These are phyloP conservation scores for Delonix regia DNA, from an alignment of 306 rosid species.

Conservation along the genomic window DNA sequence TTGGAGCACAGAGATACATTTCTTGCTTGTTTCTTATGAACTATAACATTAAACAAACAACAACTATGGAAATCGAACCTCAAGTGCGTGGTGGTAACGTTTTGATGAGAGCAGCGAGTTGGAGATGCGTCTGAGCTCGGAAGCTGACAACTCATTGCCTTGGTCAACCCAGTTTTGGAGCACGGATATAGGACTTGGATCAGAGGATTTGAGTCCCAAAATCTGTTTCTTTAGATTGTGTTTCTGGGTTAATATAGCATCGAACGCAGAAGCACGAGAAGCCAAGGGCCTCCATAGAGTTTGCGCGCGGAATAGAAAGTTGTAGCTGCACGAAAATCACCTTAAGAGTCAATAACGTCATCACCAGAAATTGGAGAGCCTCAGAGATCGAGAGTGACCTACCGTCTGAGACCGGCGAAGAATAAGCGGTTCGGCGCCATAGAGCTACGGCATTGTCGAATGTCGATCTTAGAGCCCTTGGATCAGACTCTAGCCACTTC, in stretches of 20 bases:
- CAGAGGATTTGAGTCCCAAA: constrained; percentile 34
- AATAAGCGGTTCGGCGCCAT: constrained; percentile 48
- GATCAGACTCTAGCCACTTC: neutral
- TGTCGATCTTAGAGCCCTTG: neutral
- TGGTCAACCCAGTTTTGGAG: constrained; percentile 50
- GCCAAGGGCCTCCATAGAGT: constrained; percentile 30
- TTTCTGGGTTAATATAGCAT: neutral
- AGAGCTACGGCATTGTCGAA: constrained; percentile 5
- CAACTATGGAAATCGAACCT: constrained; percentile 49
- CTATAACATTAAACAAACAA: neutral
- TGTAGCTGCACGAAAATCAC: constrained; percentile 35
- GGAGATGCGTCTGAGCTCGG: constrained; percentile 56
- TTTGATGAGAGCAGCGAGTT: constrained; percentile 53
- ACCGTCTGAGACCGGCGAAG: constrained; percentile 45
- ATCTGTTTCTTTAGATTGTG: constrained; percentile 44
- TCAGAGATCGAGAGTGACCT: constrained; percentile 9
- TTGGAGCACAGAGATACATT: neutral
- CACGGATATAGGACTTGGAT: constrained; percentile 39
- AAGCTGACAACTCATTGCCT: constrained; percentile 49
- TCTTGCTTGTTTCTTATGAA: neutral
- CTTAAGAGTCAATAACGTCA: neutral
- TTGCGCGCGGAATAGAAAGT: constrained; percentile 24
- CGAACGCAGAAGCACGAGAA: constrained; percentile 28
- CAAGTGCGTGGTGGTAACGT: constrained; percentile 61
- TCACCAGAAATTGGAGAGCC: neutral